Evolutionary conservation across 352 stramenopile species (phyloP).

Genomic region (Peronospora tabacina): DNA sequence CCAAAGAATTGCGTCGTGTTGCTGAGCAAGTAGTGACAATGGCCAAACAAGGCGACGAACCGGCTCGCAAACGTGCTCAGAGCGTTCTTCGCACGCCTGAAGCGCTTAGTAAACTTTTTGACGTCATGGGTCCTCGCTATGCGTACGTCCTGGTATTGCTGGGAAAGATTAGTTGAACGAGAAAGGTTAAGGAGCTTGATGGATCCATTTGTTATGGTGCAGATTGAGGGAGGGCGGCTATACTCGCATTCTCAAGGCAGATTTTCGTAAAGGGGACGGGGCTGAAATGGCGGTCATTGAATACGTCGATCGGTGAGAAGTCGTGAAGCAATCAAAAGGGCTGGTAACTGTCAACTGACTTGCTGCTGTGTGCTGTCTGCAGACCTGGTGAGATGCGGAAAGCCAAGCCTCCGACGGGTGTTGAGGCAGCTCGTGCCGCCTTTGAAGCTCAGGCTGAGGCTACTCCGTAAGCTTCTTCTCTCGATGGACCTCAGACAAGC

Average conservation of each 20-base stretch:
- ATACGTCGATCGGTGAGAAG: constrained; percentile 90
- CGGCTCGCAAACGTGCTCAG: constrained; percentile 75
- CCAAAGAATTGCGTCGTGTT: constrained; percentile 91
- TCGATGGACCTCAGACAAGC: not conserved
- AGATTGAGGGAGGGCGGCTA: constrained; percentile 87
- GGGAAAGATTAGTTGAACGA: not conserved
- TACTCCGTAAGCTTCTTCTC: constrained; percentile 10
- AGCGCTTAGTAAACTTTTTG: constrained; percentile 94
- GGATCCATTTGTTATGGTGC: not conserved
- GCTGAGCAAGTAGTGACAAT: constrained; percentile 94
- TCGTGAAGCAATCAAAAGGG: not conserved
- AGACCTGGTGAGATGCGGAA: constrained; percentile 83
- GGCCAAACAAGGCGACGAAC: constrained; percentile 88
- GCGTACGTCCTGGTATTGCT: constrained; percentile 47
- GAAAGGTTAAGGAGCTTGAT: not conserved
- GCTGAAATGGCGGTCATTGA: constrained; percentile 97
- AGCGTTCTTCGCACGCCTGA: constrained; percentile 84
- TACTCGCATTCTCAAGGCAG: constrained; percentile 93
- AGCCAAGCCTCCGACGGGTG: constrained; percentile 51
- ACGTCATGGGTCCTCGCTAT: constrained; percentile 93
- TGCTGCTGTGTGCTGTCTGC: constrained; percentile 7
- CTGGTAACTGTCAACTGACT: not conserved
- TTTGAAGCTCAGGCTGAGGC: constrained; percentile 35
- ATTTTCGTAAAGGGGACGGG: constrained; percentile 90
- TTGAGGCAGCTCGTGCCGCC: constrained; percentile 40